Percentiles rank a stretch among this genome's conserved stretches.
phyloP scores from a whole-genome alignment of 257 asterid genomes.

The Lithospermum erythrorhizon region DNA sequence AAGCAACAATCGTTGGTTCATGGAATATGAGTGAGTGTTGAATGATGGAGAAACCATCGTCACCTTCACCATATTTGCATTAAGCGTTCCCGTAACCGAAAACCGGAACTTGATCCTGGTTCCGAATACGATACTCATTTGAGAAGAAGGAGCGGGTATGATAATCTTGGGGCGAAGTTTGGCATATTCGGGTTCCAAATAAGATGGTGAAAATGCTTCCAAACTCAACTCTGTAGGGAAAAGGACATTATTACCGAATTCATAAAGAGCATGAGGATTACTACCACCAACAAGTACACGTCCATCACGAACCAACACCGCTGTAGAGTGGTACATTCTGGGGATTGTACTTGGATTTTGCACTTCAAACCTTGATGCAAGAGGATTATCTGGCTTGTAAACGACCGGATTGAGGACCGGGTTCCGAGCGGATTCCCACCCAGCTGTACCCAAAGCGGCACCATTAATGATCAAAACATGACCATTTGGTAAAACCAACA shows the following conservation, averaged over 20 bases:
- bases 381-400: conserved; percentile 17
- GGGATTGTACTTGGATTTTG: conserved; percentile 18
- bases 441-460: conserved; percentile 26
- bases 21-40: conserved; percentile 32
- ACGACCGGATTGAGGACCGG: conserved; percentile 29
- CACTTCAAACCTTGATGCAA: conserved; percentile 11
- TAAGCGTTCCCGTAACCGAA: background rate
- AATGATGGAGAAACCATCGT: conserved; percentile 33
- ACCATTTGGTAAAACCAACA: conserved; percentile 33
- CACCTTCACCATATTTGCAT: conserved; percentile 13
- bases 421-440: conserved; percentile 24
- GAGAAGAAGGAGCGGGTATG: conserved; percentile 17
- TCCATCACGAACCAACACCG: conserved; percentile 30
- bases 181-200: conserved; percentile 6
- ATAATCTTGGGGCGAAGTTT: conserved; percentile 15
- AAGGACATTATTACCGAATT: background rate
- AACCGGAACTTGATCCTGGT: conserved; percentile 7
- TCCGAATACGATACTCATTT: conserved; percentile 14
- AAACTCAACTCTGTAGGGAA: conserved; percentile 27
- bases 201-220: conserved; percentile 24
- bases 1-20: conserved; percentile 32
- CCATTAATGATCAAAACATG: conserved; percentile 31
- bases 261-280: conserved; percentile 21
- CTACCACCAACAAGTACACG: conserved; percentile 34
- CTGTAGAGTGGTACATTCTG: conserved; percentile 39